Evolutionary conservation across 2,329 filamentous ascomycete genomes (phyloP).

Genomic region (Sporothrix sp.): DNA sequence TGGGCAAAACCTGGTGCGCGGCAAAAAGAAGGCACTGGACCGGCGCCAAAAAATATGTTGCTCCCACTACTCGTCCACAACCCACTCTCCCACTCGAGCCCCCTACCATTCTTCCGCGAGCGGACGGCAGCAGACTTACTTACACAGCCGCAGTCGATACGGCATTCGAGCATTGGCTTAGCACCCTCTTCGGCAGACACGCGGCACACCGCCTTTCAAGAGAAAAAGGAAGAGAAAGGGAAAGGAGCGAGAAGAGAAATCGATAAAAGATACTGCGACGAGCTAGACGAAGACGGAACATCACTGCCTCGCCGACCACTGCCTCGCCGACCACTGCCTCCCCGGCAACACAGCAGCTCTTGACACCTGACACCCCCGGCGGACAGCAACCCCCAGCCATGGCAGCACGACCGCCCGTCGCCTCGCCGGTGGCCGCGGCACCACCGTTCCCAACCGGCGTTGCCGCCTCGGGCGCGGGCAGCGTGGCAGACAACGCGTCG

Average conservation of each 20-base stretch:
- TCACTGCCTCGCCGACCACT: too few relatives aligned
- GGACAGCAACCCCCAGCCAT: slow-evolving; percentile 20
- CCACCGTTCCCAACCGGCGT: slow-evolving; percentile 20
- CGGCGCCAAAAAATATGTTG: background rate
- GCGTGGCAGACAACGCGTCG: slow-evolving; percentile 51
- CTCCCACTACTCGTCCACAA: background rate
- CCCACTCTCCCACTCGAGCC: background rate
- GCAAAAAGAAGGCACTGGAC: slow-evolving; percentile 3
- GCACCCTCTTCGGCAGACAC: background rate
- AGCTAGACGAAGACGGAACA: too few relatives aligned
- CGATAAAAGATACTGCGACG: too few relatives aligned
- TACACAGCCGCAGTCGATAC: too few relatives aligned
- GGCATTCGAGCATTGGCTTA: too few relatives aligned
- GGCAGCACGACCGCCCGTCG: slow-evolving; percentile 29
- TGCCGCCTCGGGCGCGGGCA: slow-evolving; percentile 35
- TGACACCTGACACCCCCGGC: background rate
- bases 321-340: too few relatives aligned
- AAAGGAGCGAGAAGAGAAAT: too few relatives aligned
- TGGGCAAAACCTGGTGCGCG: slow-evolving; percentile 11
- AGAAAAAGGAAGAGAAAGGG: too few relatives aligned
- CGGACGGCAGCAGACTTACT: too few relatives aligned
- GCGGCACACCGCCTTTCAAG: too few relatives aligned
- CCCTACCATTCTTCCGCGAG: background rate
- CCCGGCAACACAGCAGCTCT: too few relatives aligned
- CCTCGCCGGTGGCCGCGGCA: slow-evolving; percentile 26